Conservation (phyloP, 345 rosid genomes). For the Kernera saxatilis region DNA sequence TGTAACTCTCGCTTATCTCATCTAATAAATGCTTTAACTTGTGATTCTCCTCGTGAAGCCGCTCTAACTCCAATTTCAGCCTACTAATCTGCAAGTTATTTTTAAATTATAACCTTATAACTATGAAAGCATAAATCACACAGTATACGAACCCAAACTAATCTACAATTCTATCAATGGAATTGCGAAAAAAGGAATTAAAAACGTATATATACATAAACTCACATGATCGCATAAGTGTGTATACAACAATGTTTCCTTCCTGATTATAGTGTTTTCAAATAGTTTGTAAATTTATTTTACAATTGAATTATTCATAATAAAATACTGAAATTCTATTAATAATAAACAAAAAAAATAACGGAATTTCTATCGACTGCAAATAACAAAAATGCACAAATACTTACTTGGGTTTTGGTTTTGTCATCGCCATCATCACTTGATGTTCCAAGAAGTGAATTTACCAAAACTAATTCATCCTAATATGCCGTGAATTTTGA, state of each 20-base stretch:
- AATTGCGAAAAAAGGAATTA: neutral
- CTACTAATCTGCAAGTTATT: slow-evolving; percentile 35
- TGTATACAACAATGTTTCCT: neutral
- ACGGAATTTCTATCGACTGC: neutral
- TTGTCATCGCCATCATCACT: slow-evolving; percentile 31
- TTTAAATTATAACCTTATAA: neutral
- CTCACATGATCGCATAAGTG: neutral
- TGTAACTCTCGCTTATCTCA: slow-evolving; percentile 54
- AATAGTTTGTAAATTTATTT: neutral
- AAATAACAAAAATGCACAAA: neutral
- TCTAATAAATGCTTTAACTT: slow-evolving; percentile 56
- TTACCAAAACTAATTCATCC: slow-evolving; percentile 52
- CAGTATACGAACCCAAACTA: neutral
- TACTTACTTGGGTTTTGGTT: slow-evolving; percentile 45
- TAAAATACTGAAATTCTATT: neutral
- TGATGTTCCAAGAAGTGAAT: slow-evolving; percentile 40
- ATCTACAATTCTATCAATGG: neutral
- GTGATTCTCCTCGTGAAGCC: slow-evolving; percentile 62
- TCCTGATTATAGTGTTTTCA: neutral
- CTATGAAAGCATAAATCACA: neutral
- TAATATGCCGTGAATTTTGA: slow-evolving; percentile 23
- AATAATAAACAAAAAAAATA: too few species aligned
- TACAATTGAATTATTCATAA: neutral
- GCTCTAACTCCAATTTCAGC: slow-evolving; percentile 48
- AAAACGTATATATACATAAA: neutral